Conservation (phyloP, 306 rosid species). For the Biancaea sappan region DNA sequence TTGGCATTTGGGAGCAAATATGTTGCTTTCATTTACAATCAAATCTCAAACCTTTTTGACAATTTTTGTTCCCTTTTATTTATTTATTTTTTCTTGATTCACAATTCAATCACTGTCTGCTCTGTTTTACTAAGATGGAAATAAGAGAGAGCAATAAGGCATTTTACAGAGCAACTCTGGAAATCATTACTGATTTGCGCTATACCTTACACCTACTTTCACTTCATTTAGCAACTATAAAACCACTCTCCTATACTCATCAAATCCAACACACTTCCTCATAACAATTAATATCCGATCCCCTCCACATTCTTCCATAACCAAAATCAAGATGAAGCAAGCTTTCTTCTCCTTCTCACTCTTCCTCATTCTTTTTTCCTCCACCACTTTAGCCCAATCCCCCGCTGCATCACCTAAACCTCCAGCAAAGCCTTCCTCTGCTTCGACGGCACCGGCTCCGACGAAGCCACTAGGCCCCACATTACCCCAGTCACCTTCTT, state of each 20-base stretch:
- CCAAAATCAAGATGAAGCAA: conserved; percentile 31
- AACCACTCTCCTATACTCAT: no score
- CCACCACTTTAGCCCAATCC: conserved; percentile 26
- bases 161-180: no score
- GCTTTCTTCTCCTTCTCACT: conserved; percentile 23
- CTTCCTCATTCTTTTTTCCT: conserved; percentile 13
- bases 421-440: conserved; percentile 6
- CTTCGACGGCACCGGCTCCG: conserved; percentile 26
- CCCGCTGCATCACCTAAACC: conserved; percentile 42
- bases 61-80: no score
- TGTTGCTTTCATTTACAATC: background rate
- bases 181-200: no score
- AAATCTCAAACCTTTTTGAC: background rate
- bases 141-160: no score
- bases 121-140: no score
- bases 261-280: no score
- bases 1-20: background rate
- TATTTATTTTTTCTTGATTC: no score
- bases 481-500: conserved; percentile 37
- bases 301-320: conserved; percentile 7
- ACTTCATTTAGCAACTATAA: no score
- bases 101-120: background rate
- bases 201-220: no score
- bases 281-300: no score
- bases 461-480: conserved; percentile 37